phyloP scores from a whole-genome alignment of 345 rosid genomes.

The Eucalyptus curtisii region DNA sequence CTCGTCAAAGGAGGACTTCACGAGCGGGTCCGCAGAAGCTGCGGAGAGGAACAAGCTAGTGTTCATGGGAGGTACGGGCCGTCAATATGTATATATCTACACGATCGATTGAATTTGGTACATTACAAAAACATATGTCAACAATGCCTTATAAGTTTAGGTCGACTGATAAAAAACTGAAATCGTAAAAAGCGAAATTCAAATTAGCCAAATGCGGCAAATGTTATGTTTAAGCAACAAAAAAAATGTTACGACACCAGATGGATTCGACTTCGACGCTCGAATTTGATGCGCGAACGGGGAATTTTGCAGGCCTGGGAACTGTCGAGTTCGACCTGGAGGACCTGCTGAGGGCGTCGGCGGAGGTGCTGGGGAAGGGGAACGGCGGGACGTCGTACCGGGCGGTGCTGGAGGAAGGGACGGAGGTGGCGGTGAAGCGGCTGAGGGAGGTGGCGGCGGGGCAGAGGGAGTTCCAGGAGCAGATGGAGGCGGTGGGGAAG shows the following conservation, averaged over 20 bases:
- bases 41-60: constrained; percentile 83
- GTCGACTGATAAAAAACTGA: not conserved
- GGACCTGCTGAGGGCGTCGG: constrained; percentile 88
- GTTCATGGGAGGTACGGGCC: constrained; percentile 44
- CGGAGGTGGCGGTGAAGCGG: constrained; percentile 84
- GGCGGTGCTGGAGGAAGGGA: constrained; percentile 93
- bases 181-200: not conserved
- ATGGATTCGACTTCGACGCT: not conserved
- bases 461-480: constrained; percentile 67
- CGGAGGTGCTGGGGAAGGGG: constrained; percentile 92
- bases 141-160: not conserved
- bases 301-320: constrained; percentile 7
- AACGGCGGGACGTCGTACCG: constrained; percentile 91
- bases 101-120: not conserved
- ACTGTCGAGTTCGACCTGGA: constrained; percentile 75
- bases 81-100: not conserved
- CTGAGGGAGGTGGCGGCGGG: constrained; percentile 62
- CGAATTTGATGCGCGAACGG: not conserved
- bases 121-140: not conserved
- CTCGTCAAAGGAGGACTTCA: constrained; percentile 70
- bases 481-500: constrained; percentile 69
- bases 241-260: not conserved
- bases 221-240: not conserved
- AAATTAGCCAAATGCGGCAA: not conserved
- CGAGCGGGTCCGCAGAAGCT: constrained; percentile 56